These are phyloP conservation scores for Brachypodium distachyon DNA, from an alignment of 202 grass and related monocot species.

Conservation along the genomic window DNA sequence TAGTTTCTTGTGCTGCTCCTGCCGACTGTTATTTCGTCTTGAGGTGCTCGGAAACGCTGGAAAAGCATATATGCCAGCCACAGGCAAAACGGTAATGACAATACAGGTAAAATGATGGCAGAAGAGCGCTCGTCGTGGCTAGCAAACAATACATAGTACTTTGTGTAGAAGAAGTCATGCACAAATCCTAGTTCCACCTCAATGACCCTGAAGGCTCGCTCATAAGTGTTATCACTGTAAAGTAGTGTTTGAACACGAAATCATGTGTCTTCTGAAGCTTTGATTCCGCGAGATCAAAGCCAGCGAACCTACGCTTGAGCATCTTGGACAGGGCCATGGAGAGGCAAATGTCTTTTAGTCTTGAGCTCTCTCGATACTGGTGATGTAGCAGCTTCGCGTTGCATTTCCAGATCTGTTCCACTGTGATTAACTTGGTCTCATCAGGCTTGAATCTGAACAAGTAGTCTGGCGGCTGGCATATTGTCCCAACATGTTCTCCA, in stretches of 20 bases:
- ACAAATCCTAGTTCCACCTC: slow-evolving; percentile 1
- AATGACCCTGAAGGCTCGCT: slow-evolving; percentile 1
- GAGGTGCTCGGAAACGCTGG: background rate
- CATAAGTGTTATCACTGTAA: background rate
- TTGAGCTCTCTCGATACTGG: background rate
- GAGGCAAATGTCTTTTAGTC: background rate
- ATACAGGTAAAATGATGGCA: background rate
- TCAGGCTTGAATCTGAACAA: background rate
- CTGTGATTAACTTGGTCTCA: background rate
- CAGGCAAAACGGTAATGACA: background rate
- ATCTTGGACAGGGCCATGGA: slow-evolving; percentile 9
- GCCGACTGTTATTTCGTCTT: background rate
- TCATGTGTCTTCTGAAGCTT: too few relatives aligned
- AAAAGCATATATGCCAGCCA: background rate
- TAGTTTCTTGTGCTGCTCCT: background rate
- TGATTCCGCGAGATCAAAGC: background rate
- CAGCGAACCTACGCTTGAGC: slow-evolving; percentile 1
- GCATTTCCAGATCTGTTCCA: background rate
- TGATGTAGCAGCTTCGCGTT: background rate
- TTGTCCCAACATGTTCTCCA: background rate
- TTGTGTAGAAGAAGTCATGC: background rate
- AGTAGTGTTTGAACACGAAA: too few relatives aligned
- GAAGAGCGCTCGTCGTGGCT: background rate
- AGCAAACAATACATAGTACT: background rate
- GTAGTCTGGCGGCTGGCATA: background rate